These are phyloP conservation scores for Shiraia bambusicola DNA, from an alignment of 2,329 filamentous ascomycete species.

Conservation along the genomic window DNA sequence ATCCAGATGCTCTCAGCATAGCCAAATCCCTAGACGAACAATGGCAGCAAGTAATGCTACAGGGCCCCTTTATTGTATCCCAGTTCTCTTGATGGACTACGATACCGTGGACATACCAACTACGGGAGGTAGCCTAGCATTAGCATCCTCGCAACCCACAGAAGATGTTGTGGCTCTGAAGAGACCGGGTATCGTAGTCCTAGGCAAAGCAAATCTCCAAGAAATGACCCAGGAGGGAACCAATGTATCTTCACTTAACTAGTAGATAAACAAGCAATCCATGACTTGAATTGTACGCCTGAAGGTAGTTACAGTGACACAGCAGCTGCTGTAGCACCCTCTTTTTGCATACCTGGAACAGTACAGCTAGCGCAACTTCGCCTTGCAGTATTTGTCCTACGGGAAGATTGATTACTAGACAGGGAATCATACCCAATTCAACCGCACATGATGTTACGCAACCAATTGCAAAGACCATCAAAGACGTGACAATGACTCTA, in stretches of 20 bases:
- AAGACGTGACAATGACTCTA: conserved; percentile 55
- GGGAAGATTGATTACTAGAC: conserved; percentile 52
- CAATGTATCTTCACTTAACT: conserved; percentile 61
- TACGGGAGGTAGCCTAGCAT: conserved; percentile 56
- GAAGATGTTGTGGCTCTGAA: conserved; percentile 55
- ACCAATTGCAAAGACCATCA: conserved; percentile 54
- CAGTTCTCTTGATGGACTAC: conserved; percentile 64
- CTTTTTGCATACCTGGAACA: conserved; percentile 59
- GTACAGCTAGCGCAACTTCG: conserved; percentile 62
- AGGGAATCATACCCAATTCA: conserved; percentile 59
- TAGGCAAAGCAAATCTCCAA: conserved; percentile 62
- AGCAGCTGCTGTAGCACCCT: conserved; percentile 60
- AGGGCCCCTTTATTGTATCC: conserved; percentile 61
- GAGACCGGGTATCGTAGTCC: conserved; percentile 55
- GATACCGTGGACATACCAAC: conserved; percentile 59
- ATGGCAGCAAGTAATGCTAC: conserved; percentile 53
- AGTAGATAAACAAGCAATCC: conserved; percentile 67
- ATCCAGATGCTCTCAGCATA: conserved; percentile 49
- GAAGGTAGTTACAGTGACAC: conserved; percentile 66
- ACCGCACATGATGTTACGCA: conserved; percentile 59
- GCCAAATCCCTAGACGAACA: conserved; percentile 55
- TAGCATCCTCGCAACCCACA: conserved; percentile 51
- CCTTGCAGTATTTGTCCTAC: conserved; percentile 63
- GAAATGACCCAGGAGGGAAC: conserved; percentile 66
- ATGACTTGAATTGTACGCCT: conserved; percentile 65